These are phyloP conservation scores for Monosporascus sp. DNA, from an alignment of 2,329 filamentous ascomycete genomes.

Conservation along the genomic window DNA sequence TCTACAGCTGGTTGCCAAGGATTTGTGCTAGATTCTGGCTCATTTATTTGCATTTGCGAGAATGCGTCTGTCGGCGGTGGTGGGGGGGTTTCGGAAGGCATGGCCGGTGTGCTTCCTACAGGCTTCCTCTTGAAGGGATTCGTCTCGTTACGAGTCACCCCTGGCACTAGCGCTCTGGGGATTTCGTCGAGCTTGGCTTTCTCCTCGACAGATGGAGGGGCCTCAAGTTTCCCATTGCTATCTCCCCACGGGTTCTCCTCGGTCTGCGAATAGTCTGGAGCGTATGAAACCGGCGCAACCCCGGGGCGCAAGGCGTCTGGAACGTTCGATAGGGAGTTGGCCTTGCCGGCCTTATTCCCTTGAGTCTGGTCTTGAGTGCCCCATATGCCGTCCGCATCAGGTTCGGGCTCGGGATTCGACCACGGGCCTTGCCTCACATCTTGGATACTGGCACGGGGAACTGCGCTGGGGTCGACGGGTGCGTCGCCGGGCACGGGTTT, in stretches of 20 bases:
- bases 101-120: constrained; percentile 14
- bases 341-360: constrained; percentile 3
- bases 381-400: constrained; percentile 25
- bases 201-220: constrained; percentile 5
- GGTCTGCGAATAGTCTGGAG: constrained; percentile 22
- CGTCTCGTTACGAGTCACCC: constrained; percentile 33
- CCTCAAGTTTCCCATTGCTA: constrained; percentile 2
- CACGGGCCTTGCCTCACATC: constrained; percentile 25
- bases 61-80: constrained; percentile 32
- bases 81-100: constrained; percentile 11
- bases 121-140: constrained; percentile 52
- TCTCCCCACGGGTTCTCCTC: constrained; percentile 32
- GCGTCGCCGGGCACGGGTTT: constrained; percentile 30
- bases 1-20: constrained; percentile 37
- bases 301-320: constrained; percentile 30
- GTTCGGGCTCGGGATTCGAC: constrained; percentile 27
- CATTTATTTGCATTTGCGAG: constrained; percentile 36
- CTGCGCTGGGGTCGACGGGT: constrained; percentile 16
- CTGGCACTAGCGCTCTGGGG: constrained; percentile 27
- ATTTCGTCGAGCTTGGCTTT: constrained; percentile 18
- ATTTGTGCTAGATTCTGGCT: constrained; percentile 33
- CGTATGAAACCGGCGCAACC: constrained; percentile 7
- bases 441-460: constrained; percentile 19
- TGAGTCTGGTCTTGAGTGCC: constrained; percentile 8
- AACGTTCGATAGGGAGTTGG: constrained; percentile 18